phyloP scores from a whole-genome alignment of 345 rosid genomes.

The Linum trigynum region DNA sequence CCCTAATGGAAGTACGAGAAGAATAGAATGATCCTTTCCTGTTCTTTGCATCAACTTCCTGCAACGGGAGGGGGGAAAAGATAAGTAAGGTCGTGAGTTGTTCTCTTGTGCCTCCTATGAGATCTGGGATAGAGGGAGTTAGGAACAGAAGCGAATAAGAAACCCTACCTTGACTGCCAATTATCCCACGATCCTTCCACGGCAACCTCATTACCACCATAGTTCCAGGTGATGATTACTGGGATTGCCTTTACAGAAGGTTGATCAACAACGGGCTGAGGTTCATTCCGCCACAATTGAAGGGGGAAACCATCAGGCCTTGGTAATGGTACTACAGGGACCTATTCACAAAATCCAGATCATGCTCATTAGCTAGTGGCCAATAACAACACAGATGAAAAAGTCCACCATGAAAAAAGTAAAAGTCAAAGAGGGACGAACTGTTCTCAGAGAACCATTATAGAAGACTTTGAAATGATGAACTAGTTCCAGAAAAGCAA shows the following conservation, averaged over 20 bases:
- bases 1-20: constrained; percentile 71
- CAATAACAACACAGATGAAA: not conserved
- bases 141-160: not conserved
- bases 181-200: constrained; percentile 97
- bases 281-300: constrained; percentile 41
- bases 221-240: constrained; percentile 65
- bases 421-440: not conserved
- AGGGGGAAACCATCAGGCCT: constrained; percentile 37
- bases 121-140: too few species aligned
- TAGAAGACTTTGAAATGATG: too few species aligned
- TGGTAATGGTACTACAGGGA: constrained; percentile 57
- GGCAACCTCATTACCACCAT: constrained; percentile 75
- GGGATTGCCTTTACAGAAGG: constrained; percentile 65
- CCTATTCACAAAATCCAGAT: constrained; percentile 21
- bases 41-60: constrained; percentile 75
- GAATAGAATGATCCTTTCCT: constrained; percentile 71
- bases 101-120: not conserved
- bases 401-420: not conserved
- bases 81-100: not conserved
- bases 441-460: too few species aligned
- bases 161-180: constrained; percentile 58
- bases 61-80: constrained; percentile 7
- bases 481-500: too few species aligned
- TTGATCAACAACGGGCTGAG: constrained; percentile 29
- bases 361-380: not conserved